A percentile compares a stretch with the other conserved stretches of the same genome.
These are phyloP conservation scores for Flaveria trinervia DNA, from an alignment of 129 eudicot genomes.

Conservation along the genomic window DNA sequence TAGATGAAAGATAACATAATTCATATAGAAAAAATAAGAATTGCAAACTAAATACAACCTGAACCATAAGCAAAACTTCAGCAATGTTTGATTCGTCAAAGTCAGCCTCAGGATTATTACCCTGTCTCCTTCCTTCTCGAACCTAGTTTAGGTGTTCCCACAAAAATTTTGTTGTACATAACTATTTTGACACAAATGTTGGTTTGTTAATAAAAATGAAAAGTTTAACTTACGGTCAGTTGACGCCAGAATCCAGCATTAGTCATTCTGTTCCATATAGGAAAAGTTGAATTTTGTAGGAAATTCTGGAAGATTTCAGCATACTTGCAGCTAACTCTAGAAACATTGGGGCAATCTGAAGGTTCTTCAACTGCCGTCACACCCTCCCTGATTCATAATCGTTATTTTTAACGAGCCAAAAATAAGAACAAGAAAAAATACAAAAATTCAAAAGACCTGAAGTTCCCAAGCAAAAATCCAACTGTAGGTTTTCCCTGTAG, in stretches of 20 bases:
- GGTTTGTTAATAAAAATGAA: not conserved
- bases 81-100: slow-evolving; percentile 46
- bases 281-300: slow-evolving; percentile 61
- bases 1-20: not conserved
- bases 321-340: slow-evolving; percentile 64
- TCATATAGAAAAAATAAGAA: not conserved
- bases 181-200: not conserved
- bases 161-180: not conserved
- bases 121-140: slow-evolving; percentile 75
- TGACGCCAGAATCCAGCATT: slow-evolving; percentile 98
- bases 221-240: slow-evolving; percentile 62
- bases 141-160: slow-evolving; percentile 47
- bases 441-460: slow-evolving; percentile 49
- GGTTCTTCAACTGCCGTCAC: slow-evolving; percentile 96
- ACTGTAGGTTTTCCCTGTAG: slow-evolving; percentile 72
- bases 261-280: slow-evolving; percentile 85
- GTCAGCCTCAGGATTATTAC: slow-evolving; percentile 35
- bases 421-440: not conserved
- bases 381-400: slow-evolving; percentile 67
- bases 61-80: slow-evolving; percentile 89
- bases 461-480: slow-evolving; percentile 89
- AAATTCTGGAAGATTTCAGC: slow-evolving; percentile 77
- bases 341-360: slow-evolving; percentile 79
- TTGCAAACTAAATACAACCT: slow-evolving; percentile 44
- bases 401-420: slow-evolving; percentile 4